Evolutionary conservation across 140 eudicot species (phyloP).

Genomic region (Bidens hawaiensis): DNA sequence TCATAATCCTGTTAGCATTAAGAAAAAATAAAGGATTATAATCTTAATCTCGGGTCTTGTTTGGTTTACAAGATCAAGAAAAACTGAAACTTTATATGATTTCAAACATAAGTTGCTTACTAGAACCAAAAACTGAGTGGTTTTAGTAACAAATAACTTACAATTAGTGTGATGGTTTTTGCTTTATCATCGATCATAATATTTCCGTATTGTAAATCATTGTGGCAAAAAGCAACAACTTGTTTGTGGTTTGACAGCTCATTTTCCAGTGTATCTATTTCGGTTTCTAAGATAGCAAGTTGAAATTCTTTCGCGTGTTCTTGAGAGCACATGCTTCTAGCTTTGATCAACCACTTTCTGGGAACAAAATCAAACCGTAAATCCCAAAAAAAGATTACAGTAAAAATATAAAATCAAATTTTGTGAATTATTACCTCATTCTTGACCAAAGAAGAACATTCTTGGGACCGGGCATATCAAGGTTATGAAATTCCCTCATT

Average conservation of each 20-base stretch:
- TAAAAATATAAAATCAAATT: neutral
- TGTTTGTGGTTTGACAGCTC: slow-evolving; percentile 39
- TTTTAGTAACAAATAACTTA: slow-evolving; percentile 35
- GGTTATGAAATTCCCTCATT: slow-evolving; percentile 81
- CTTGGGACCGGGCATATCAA: slow-evolving; percentile 74
- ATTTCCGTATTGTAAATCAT: slow-evolving; percentile 91
- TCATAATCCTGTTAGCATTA: slow-evolving; percentile 67
- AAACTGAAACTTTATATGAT: neutral
- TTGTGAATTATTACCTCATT: slow-evolving; percentile 43
- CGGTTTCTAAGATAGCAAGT: slow-evolving; percentile 52
- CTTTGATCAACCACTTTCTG: slow-evolving; percentile 72
- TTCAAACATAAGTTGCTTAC: slow-evolving; percentile 2
- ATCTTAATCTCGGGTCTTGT: neutral
- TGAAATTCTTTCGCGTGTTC: slow-evolving; percentile 46
- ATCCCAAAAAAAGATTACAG: neutral
- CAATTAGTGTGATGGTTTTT: slow-evolving; percentile 60
- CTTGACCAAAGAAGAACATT: slow-evolving; percentile 58
- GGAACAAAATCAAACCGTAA: neutral
- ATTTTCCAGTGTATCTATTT: slow-evolving; percentile 46
- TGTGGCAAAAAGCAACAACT: slow-evolving; percentile 82
- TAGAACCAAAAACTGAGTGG: too few relatives aligned
- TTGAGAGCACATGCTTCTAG: slow-evolving; percentile 43
- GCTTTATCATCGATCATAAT: slow-evolving; percentile 73
- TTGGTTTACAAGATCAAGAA: slow-evolving; percentile 1
- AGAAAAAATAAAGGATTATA: neutral